phyloP scores from a whole-genome alignment of 1,284 basidiomycete species.

The Heterobasidion occidentale region DNA sequence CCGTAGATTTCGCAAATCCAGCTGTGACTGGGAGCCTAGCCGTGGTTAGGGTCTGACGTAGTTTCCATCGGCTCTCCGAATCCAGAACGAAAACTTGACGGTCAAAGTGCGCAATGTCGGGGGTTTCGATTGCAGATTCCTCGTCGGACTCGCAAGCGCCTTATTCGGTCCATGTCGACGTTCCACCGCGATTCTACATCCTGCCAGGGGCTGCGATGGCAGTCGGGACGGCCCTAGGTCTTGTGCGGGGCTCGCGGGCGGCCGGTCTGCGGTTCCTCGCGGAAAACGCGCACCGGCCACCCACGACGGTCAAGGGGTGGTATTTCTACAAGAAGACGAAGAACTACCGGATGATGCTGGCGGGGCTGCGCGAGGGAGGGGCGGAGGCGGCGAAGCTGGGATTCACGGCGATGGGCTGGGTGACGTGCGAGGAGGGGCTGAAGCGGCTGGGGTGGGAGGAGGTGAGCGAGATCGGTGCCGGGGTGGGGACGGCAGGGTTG shows the following conservation, averaged over 20 bases:
- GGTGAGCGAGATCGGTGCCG: constrained; percentile 54
- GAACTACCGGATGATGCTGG: constrained; percentile 76
- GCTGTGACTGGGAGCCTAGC: too few relatives aligned
- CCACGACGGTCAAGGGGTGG: constrained; percentile 79
- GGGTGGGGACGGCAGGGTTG: constrained; percentile 49
- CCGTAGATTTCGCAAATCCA: too few relatives aligned
- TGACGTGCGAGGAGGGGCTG: constrained; percentile 59
- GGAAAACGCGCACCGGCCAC: constrained; percentile 65
- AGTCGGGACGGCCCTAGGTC: constrained; percentile 58
- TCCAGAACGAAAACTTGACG: constrained; percentile 1
- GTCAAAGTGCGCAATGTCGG: not conserved
- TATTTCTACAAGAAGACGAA: constrained; percentile 92
- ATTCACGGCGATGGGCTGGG: constrained; percentile 51
- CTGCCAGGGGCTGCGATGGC: constrained; percentile 52
- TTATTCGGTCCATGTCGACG: constrained; percentile 25
- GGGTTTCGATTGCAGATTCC: not conserved
- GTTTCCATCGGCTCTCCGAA: constrained; percentile 5
- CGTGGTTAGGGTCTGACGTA: constrained; percentile 2
- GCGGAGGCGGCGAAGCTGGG: constrained; percentile 50
- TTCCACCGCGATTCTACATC: constrained; percentile 29
- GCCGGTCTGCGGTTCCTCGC: constrained; percentile 42
- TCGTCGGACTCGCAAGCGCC: constrained; percentile 3
- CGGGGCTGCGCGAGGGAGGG: constrained; percentile 62
- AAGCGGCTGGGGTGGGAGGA: constrained; percentile 39
- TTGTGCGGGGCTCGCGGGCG: constrained; percentile 59